phyloP scores from a whole-genome alignment of 2,329 filamentous ascomycete genomes.

The Gyromitra esculenta region DNA sequence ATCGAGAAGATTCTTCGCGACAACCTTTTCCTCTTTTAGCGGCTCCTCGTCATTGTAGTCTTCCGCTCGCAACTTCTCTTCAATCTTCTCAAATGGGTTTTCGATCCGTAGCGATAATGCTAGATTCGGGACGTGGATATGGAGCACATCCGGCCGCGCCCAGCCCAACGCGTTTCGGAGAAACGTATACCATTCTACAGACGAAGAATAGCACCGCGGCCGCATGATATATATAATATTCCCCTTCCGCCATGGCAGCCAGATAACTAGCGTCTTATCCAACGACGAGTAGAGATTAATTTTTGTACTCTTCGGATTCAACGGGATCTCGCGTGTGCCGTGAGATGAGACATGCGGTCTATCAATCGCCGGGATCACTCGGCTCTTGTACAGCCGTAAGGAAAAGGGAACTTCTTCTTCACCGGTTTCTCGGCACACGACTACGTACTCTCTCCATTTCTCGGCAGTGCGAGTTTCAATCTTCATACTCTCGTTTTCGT shows the following conservation, averaged over 20 bases:
- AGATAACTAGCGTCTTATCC: slow-evolving; percentile 74
- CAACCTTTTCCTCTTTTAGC: slow-evolving; percentile 65
- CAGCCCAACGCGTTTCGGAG: slow-evolving; percentile 70
- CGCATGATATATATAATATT: slow-evolving; percentile 72
- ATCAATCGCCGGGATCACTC: slow-evolving; percentile 69
- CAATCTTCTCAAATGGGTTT: slow-evolving; percentile 67
- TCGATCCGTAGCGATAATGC: slow-evolving; percentile 69
- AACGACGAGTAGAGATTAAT: slow-evolving; percentile 73
- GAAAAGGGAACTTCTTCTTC: slow-evolving; percentile 67
- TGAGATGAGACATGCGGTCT: slow-evolving; percentile 66
- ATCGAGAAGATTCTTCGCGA: slow-evolving; percentile 68
- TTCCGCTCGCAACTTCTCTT: slow-evolving; percentile 62
- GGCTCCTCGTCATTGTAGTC: slow-evolving; percentile 64
- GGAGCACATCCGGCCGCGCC: slow-evolving; percentile 67
- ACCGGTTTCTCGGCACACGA: slow-evolving; percentile 70
- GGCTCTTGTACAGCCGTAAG: slow-evolving; percentile 70
- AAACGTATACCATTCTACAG: slow-evolving; percentile 76
- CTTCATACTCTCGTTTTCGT: slow-evolving; percentile 71
- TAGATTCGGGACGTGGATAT: slow-evolving; percentile 72
- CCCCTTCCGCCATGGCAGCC: slow-evolving; percentile 66
- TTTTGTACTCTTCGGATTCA: slow-evolving; percentile 66
- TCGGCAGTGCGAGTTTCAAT: slow-evolving; percentile 69
- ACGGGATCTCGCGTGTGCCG: slow-evolving; percentile 68
- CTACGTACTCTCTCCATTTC: slow-evolving; percentile 73
- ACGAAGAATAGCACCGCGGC: slow-evolving; percentile 69